Conservation (phyloP, 352 stramenopile genomes). For the Phytophthora pseudosyringae region DNA sequence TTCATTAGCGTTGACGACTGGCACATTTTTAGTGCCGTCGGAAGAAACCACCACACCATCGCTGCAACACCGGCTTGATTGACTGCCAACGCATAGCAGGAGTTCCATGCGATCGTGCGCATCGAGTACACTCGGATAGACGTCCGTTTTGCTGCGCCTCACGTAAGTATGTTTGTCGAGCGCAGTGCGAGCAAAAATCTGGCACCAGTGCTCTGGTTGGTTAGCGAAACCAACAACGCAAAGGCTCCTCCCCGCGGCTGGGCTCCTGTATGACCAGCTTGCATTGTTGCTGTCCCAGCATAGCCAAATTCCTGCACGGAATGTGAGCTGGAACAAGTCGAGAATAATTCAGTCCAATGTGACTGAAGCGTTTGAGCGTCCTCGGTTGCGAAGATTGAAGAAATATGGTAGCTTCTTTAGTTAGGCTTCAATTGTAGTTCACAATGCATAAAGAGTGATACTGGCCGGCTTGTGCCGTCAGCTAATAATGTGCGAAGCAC, state of each 20-base stretch:
- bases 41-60: slow-evolving; percentile 13
- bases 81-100: slow-evolving; percentile 5
- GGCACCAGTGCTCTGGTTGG: not conserved
- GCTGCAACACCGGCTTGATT: slow-evolving; percentile 29
- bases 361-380: no score
- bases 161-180: not conserved
- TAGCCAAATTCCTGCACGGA: no score
- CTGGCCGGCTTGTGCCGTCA: no score
- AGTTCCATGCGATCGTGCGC: slow-evolving; percentile 23
- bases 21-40: slow-evolving; percentile 23
- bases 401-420: no score
- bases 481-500: no score
- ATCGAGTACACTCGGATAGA: not conserved
- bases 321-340: not conserved
- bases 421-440: no score
- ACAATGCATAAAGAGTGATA: no score
- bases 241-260: not conserved
- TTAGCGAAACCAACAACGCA: slow-evolving; percentile 13
- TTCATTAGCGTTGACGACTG: slow-evolving; percentile 18
- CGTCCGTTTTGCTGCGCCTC: slow-evolving; percentile 20
- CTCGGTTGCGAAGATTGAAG: no score
- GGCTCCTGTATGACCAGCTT: no score
- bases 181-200: slow-evolving; percentile 7
- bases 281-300: no score
- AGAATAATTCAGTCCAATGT: not conserved